Evolutionary conservation across 441 rosid species (phyloP), one percentile per base, ranked within the genome.

Genomic region (Croton laevigatus): DNA sequence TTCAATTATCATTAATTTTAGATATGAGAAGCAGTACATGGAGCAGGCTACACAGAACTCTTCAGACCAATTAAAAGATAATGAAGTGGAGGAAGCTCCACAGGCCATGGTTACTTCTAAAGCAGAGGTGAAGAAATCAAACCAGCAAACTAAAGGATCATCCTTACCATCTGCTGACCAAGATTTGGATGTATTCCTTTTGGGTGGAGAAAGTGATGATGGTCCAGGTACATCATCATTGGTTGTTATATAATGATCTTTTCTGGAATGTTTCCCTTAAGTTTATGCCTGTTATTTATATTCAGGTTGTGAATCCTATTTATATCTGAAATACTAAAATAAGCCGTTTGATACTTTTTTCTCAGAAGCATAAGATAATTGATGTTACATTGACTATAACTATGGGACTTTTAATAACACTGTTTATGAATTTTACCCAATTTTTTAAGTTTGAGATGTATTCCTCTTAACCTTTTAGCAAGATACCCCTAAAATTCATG

Each of bases 161-260:
- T 61, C 75, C 34, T 57, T 71, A n/a, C 78, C 76, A 16, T 54
- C 83, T 32, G 45, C 70, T 19, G 91, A 88, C 71, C 85, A 86
- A 73, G 93, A 86, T 64, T 79, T 86, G 80, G 93, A 88, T 67
- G 72, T 69, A 48, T 88, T 88, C 79, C 93, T 88, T 45, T 65
- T 86, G 73, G 91, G 93, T 69, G 91, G 79, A 70, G 91, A 88
- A 63, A 85, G 86, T 77, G 93, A 88, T 61, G 93, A 78, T 17
- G 87, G 77, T 22, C 82, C 77, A 69, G 91, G 93, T 88, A 78
- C 10, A 36, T 37, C 23, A 59, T 58, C 65, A 54, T 63, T 46
- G 54, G 57, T 19, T 19, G 38, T 52, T 3, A 4, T 49, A 36
- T 59, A 40, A 60, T 38, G 44, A 38, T 19, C 51, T 48, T 16